A percentile compares a stretch with the other conserved stretches of the same genome.
These are phyloP conservation scores for Marasmius fiardii DNA, from an alignment of 1,284 basidiomycete species.

Conservation along the genomic window DNA sequence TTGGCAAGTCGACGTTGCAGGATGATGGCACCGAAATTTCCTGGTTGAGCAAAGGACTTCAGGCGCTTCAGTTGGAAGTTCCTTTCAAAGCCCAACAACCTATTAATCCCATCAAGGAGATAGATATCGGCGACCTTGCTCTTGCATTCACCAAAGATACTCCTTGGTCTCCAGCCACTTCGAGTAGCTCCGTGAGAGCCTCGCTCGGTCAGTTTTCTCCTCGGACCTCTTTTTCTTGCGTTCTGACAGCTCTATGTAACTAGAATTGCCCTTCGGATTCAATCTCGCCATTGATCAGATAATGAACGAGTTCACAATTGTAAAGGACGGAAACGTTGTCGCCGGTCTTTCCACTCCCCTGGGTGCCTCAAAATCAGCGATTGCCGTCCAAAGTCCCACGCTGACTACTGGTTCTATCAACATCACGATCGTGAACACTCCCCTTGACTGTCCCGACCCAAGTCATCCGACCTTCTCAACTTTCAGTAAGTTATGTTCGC, in stretches of 20 bases:
- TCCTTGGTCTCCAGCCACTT: constrained; percentile 58
- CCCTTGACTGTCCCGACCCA: constrained; percentile 45
- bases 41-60: constrained; percentile 68
- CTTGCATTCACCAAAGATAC: constrained; percentile 54
- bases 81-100: constrained; percentile 52
- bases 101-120: constrained; percentile 68
- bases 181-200: constrained; percentile 60
- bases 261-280: constrained; percentile 80
- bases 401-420: constrained; percentile 67
- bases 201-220: constrained; percentile 40
- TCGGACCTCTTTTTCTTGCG: neutral
- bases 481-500: constrained; percentile 45
- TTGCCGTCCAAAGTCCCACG: constrained; percentile 46
- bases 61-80: constrained; percentile 52
- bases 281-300: constrained; percentile 61
- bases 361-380: constrained; percentile 55
- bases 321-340: constrained; percentile 45
- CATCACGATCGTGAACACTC: constrained; percentile 59
- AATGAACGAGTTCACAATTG: constrained; percentile 63
- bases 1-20: constrained; percentile 56
- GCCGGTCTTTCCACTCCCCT: constrained; percentile 58
- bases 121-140: constrained; percentile 62
- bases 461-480: constrained; percentile 51
- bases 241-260: constrained; percentile 3
- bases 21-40: constrained; percentile 52